These are phyloP conservation scores for Ballota nigra DNA, from an alignment of 257 asterid species.

Conservation along the genomic window DNA sequence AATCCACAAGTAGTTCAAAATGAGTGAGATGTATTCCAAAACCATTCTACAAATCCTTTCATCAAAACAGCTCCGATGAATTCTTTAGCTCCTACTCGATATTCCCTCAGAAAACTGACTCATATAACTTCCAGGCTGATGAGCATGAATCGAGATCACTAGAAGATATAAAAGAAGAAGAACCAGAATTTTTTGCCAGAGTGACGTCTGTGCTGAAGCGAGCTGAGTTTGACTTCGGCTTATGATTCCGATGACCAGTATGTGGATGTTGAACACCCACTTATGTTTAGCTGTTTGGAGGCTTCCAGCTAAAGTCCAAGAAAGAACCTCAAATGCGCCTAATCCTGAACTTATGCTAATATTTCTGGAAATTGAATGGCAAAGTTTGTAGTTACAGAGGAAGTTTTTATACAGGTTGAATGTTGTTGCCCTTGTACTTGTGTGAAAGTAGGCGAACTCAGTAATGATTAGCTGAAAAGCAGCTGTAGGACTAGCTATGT, in stretches of 20 bases:
- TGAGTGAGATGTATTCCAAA: background rate
- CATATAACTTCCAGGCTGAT: constrained; percentile 57
- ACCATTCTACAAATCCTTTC: background rate
- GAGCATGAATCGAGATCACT: constrained; percentile 85
- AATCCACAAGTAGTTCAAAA: background rate
- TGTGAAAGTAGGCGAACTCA: background rate
- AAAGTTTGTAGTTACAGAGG: background rate
- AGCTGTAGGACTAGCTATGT: background rate
- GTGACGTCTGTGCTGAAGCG: constrained; percentile 76
- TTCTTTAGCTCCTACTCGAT: background rate
- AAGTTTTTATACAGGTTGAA: constrained; percentile 4
- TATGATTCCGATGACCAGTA: constrained; percentile 23
- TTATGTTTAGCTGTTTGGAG: background rate
- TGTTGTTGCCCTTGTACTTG: background rate
- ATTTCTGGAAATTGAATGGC: background rate
- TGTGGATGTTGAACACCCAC: background rate
- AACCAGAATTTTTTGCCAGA: constrained; percentile 64
- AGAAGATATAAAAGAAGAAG: constrained; percentile 64
- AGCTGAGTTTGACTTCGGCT: constrained; percentile 72
- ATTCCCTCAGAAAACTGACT: background rate
- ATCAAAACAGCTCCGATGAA: background rate
- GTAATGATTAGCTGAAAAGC: background rate
- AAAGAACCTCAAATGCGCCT: background rate
- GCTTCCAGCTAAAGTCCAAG: background rate
- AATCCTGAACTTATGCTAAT: background rate